Evolutionary conservation across 495 filamentous ascomycete genomes (phyloP).

Genomic region (Bryoglossum gracile): DNA sequence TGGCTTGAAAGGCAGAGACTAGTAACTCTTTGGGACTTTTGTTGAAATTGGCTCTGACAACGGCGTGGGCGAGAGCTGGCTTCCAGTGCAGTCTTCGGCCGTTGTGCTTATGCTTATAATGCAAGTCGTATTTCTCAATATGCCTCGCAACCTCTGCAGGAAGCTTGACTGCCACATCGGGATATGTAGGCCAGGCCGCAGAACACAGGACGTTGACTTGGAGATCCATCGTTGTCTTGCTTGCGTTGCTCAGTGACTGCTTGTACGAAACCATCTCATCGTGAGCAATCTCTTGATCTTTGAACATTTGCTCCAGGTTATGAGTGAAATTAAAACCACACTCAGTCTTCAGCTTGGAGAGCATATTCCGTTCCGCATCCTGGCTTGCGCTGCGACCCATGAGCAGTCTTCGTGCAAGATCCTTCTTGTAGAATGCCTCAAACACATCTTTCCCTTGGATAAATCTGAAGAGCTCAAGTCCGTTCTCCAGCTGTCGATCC

Average conservation of each 20-base stretch:
- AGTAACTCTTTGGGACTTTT: constrained; percentile 78
- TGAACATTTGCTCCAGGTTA: constrained; percentile 98
- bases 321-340: constrained; percentile 91
- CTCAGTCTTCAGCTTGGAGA: constrained; percentile 81
- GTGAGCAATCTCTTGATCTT: constrained; percentile 78
- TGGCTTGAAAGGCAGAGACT: constrained; percentile 83
- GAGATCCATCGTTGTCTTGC: constrained; percentile 46
- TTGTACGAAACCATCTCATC: constrained; percentile 26
- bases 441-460: constrained; percentile 97
- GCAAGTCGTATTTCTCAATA: constrained; percentile 64
- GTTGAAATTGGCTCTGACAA: constrained; percentile 69
- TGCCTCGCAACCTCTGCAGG: constrained; percentile 62
- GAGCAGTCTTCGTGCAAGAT: constrained; percentile 79
- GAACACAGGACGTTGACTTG: constrained; percentile 80
- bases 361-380: constrained; percentile 94
- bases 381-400: constrained; percentile 88
- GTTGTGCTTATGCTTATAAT: constrained; percentile 81
- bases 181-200: constrained; percentile 87
- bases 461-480: constrained; percentile 89
- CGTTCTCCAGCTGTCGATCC: constrained; percentile 81
- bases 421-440: constrained; percentile 97
- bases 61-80: constrained; percentile 80
- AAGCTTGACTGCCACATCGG: constrained; percentile 65
- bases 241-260: constrained; percentile 33
- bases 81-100: constrained; percentile 87